Evolutionary conservation across 2,329 filamentous ascomycete genomes (phyloP), one percentile per base, ranked within the genome.

Genomic region (Xylaria sp.): DNA sequence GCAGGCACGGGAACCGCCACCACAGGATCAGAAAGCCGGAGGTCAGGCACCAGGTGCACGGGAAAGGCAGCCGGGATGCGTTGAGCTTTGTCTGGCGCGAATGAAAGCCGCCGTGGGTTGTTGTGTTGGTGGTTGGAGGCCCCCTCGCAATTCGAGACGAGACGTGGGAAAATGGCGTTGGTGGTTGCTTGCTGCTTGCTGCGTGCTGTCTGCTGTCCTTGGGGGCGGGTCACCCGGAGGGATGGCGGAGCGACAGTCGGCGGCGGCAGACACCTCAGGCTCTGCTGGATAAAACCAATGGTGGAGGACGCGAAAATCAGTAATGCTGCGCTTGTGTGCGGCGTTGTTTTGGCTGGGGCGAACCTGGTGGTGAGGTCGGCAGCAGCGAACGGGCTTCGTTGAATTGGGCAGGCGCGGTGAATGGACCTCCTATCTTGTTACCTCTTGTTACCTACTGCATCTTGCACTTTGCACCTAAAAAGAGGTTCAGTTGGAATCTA

Each of bases 1-100:
- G 33, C 31, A 71, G 65, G 63, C 56, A 71, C 68, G 26, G 57
- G 46, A 68, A 68, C 70, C 51, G 67, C 69, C 65, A 66, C 67
- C 38, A 61, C 59, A 56, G 11, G 46, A 65, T 53, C 42, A 17
- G 31, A 42, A 61, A 48, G 63, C 58, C 40, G 38, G 48, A 59
- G 6, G 20, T n/a, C 23, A 13, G 42, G 26, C n/a, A 54, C 40
- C 36, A 36, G 53, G 36, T 40, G 48, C 53, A 54, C 46, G 13
- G 23, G 42, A 63, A 44, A 28, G 28, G 33, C 38, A 36, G 44
- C 20, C 3, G 11, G n/a, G 59, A 49, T 54, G 62, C 31, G 65
- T 67, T 68, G 46, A 68, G 64, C 53, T 65, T 64, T 69, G 51
- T 66, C 63, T 65, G 64, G 64, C 38, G 54, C 59, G 46, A 66